Percentiles rank a stretch among this genome's conserved stretches.
Evolutionary conservation across 2,329 filamentous ascomycete species (phyloP).

Genomic region (Graphilbum fragrans): DNA sequence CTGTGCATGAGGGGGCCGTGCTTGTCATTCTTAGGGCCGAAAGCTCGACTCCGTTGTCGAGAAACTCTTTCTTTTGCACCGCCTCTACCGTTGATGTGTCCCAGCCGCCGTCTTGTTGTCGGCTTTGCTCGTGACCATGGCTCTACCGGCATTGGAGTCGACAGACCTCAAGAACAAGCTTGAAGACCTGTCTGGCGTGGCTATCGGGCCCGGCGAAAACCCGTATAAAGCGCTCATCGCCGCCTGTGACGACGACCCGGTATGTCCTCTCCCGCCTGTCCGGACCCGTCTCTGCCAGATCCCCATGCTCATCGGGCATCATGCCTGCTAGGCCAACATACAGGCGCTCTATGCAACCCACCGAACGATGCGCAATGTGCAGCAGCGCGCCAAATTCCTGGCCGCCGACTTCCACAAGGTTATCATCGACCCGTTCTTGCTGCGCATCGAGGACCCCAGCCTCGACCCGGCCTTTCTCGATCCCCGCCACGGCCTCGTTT

Average conservation of each 20-base stretch:
- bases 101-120: too few relatives aligned
- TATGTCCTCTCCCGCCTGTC: slow-evolving; percentile 28
- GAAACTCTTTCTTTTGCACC: too few relatives aligned
- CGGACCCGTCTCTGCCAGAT: not conserved
- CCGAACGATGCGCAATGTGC: slow-evolving; percentile 59
- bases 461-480: slow-evolving; percentile 61
- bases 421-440: slow-evolving; percentile 63
- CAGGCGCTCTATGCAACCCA: slow-evolving; percentile 64
- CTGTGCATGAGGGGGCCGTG: too few relatives aligned
- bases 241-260: slow-evolving; percentile 53
- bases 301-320: not conserved
- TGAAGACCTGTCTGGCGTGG: slow-evolving; percentile 41
- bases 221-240: slow-evolving; percentile 66
- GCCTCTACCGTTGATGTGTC: too few relatives aligned
- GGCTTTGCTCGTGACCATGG: slow-evolving; percentile 1
- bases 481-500: slow-evolving; percentile 67
- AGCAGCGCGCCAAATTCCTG: slow-evolving; percentile 66
- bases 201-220: slow-evolving; percentile 45
- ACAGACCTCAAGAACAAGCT: slow-evolving; percentile 36
- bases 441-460: slow-evolving; percentile 51
- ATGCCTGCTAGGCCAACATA: slow-evolving; percentile 51
- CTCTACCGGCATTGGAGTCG: slow-evolving; percentile 16
- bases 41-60: too few relatives aligned
- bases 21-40: too few relatives aligned
- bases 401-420: slow-evolving; percentile 55